Evolutionary conservation across 225 moss, liverwort and hornwort species (phyloP).

Genomic region (Climacium dendroides): DNA sequence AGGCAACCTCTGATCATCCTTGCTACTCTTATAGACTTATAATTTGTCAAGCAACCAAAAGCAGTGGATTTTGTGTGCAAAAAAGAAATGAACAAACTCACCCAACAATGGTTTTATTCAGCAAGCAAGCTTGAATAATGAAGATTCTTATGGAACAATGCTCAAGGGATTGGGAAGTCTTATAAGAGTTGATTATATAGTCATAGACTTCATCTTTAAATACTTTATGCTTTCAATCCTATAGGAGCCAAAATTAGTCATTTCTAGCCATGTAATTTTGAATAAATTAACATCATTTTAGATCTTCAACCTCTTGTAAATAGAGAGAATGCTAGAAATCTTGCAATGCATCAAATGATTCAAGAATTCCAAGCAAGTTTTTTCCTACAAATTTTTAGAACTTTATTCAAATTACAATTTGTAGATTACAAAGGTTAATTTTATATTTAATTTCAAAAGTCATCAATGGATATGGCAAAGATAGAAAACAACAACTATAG

Average conservation of each 20-base stretch:
- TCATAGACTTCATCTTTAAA: no score
- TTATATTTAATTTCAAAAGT: not conserved
- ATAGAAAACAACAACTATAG: no score
- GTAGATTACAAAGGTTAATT: not conserved
- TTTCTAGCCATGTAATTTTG: not conserved
- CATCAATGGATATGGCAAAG: no score
- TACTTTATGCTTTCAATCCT: not conserved
- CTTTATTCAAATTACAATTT: no score
- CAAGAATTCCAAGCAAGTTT: not conserved
- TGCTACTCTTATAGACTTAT: no score
- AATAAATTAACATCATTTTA: not conserved
- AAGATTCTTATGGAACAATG: no score
- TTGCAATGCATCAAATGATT: not conserved
- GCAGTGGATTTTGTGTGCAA: no score
- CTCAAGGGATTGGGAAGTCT: no score
- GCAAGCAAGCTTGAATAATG: fast-evolving
- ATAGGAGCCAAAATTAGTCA: not conserved
- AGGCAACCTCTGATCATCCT: no score
- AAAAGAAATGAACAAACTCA: no score
- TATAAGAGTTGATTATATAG: not conserved
- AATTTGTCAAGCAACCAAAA: no score
- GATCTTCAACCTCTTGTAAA: not conserved
- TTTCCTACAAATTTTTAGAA: not conserved
- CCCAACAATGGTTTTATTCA: fast-evolving
- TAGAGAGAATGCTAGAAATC: not conserved